Conservation (phyloP, 2,329 filamentous ascomycete species). For the Aureobasidium sp. region DNA sequence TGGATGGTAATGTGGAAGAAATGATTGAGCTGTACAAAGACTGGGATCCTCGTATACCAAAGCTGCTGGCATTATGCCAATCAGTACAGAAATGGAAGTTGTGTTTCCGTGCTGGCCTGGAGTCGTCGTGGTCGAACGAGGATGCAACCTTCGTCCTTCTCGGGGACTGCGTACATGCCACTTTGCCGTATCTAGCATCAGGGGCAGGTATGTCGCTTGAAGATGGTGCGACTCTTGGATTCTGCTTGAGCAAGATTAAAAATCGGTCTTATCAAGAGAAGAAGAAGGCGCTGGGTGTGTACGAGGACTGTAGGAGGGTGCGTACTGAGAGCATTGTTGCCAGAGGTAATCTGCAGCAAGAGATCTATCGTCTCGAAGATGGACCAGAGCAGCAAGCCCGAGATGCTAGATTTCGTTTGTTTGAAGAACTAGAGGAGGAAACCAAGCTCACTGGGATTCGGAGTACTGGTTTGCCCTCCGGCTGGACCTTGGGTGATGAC, state of each 20-base stretch:
- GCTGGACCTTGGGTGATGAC: background rate
- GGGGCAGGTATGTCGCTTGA: constrained; percentile 56
- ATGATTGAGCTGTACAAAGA: constrained; percentile 48
- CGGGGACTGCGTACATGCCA: constrained; percentile 59
- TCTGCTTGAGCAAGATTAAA: constrained; percentile 45
- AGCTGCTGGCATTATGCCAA: constrained; percentile 51
- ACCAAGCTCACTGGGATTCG: background rate
- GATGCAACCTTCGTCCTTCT: constrained; percentile 53
- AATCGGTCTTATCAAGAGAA: constrained; percentile 34
- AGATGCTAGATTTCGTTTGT: constrained; percentile 3
- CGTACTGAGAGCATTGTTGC: constrained; percentile 55
- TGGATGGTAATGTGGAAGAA: constrained; percentile 47
- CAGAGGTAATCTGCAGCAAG: constrained; percentile 55
- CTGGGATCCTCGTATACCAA: constrained; percentile 49
- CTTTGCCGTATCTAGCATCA: constrained; percentile 54
- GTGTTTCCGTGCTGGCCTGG: constrained; percentile 49
- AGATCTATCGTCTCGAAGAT: constrained; percentile 56
- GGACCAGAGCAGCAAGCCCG: constrained; percentile 46
- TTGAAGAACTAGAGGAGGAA: background rate
- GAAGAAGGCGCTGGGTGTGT: constrained; percentile 38
- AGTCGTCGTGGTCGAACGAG: constrained; percentile 50
- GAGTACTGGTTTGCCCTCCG: background rate
- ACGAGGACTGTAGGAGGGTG: constrained; percentile 51
- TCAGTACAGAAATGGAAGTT: constrained; percentile 57
- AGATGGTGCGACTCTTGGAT: constrained; percentile 51